Evolutionary conservation across 2,329 filamentous ascomycete species (phyloP).

Genomic region (Beauveria medogensis): DNA sequence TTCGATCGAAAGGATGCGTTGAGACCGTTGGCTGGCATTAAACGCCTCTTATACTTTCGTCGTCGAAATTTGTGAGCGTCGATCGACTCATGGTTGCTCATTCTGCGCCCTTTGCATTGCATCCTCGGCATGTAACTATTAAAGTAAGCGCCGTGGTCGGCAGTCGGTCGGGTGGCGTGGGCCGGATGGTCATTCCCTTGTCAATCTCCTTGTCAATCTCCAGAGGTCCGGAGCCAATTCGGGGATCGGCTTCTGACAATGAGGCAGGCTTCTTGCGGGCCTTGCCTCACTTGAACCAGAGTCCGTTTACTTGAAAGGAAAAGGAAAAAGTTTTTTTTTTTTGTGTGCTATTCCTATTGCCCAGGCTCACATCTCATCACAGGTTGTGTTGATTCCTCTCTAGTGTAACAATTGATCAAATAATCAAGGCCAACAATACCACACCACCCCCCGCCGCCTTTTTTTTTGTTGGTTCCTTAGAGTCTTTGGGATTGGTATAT

Average conservation of each 20-base stretch:
- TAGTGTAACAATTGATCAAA: no score
- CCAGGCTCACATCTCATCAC: no score
- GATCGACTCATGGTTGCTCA: neutral
- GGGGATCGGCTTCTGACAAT: neutral
- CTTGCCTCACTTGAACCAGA: no score
- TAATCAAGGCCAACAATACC: no score
- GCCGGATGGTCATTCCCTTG: neutral
- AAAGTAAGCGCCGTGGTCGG: neutral
- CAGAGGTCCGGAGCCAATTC: neutral
- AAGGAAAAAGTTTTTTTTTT: no score
- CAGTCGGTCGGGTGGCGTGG: neutral
- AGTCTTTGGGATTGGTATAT: accelerated
- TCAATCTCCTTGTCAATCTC: neutral
- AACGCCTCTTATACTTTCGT: neutral
- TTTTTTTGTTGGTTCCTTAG: no score
- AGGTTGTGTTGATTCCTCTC: no score
- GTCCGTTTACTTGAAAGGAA: no score
- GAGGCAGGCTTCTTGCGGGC: no score
- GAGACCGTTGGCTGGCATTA: neutral
- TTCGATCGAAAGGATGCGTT: neutral
- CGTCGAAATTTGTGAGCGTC: no score
- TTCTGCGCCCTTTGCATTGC: neutral
- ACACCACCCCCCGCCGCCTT: no score
- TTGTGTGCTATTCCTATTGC: no score
- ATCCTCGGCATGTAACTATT: neutral